These are phyloP conservation scores for Syncephalastrum contaminatum DNA, from an alignment of 371 early-diverging fungal genomes.

Conservation along the genomic window DNA sequence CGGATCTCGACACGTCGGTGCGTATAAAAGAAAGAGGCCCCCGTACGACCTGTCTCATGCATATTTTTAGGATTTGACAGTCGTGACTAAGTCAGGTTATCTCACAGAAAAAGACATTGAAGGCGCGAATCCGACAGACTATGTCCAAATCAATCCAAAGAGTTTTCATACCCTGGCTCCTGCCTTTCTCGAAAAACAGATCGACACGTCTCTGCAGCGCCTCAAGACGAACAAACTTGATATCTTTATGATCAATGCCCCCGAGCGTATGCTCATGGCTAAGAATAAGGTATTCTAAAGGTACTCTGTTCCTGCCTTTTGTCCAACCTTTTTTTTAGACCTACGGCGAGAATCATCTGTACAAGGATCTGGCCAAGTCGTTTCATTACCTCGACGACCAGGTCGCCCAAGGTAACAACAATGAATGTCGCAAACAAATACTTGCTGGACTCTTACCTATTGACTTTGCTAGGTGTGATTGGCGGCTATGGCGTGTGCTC, in stretches of 20 bases:
- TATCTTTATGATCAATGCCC: slow-evolving; percentile 77
- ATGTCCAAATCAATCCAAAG: slow-evolving; percentile 52
- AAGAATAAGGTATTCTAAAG: slow-evolving; percentile 37
- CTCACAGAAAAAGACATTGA: slow-evolving; percentile 28
- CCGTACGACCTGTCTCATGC: neutral
- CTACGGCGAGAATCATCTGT: slow-evolving; percentile 43
- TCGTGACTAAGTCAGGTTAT: slow-evolving; percentile 77
- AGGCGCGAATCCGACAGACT: slow-evolving; percentile 27
- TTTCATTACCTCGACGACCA: slow-evolving; percentile 64
- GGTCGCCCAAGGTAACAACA: slow-evolving; percentile 45
- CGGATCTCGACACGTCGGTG: slow-evolving; percentile 26
- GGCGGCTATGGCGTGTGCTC: slow-evolving; percentile 74
- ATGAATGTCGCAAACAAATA: neutral
- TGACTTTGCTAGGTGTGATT: slow-evolving; percentile 47
- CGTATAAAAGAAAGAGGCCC: slow-evolving; percentile 2
- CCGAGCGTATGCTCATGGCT: slow-evolving; percentile 72
- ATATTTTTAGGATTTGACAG: slow-evolving; percentile 45
- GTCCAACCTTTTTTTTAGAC: slow-evolving; percentile 12
- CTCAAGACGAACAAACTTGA: slow-evolving; percentile 63
- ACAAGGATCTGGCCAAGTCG: slow-evolving; percentile 58
- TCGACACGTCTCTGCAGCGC: slow-evolving; percentile 59
- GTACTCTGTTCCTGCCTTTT: neutral
- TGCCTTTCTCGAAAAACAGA: slow-evolving; percentile 56
- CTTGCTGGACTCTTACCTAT: neutral
- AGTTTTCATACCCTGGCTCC: slow-evolving; percentile 71